Percentiles rank a stretch among this genome's conserved stretches.
Evolutionary conservation across 345 rosid species (phyloP).

Genomic region (Kernera saxatilis): DNA sequence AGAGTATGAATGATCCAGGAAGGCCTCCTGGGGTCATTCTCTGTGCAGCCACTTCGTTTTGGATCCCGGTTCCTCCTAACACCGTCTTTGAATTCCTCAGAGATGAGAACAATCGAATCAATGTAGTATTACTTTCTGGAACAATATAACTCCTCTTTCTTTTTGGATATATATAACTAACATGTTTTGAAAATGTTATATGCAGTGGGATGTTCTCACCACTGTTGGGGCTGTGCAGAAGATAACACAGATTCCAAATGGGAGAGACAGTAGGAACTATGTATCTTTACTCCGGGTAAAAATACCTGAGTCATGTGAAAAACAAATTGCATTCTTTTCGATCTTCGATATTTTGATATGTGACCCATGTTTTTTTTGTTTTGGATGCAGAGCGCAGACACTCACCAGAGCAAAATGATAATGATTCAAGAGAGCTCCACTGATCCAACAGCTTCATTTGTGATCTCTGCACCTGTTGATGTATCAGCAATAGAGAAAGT

Average conservation of each 20-base stretch:
- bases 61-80: slow-evolving; percentile 75
- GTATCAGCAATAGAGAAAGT: slow-evolving; percentile 40
- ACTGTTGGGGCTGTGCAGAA: slow-evolving; percentile 59
- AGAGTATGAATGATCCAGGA: slow-evolving; percentile 76
- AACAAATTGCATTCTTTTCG: not conserved
- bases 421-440: slow-evolving; percentile 59
- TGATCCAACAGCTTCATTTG: slow-evolving; percentile 46
- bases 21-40: slow-evolving; percentile 77
- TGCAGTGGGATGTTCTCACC: slow-evolving; percentile 93
- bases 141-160: not conserved
- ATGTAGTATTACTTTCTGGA: slow-evolving; percentile 40
- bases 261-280: slow-evolving; percentile 73
- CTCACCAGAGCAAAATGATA: slow-evolving; percentile 50
- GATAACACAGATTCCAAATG: slow-evolving; percentile 82
- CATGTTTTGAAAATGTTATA: not conserved
- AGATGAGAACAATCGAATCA: slow-evolving; percentile 59
- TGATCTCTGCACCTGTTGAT: slow-evolving; percentile 64
- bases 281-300: slow-evolving; percentile 72
- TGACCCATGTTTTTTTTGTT: not conserved
- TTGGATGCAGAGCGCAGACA: slow-evolving; percentile 34
- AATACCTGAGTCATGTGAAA: slow-evolving; percentile 38
- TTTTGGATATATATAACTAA: not conserved
- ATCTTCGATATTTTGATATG: not conserved
- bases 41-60: slow-evolving; percentile 87
- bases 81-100: slow-evolving; percentile 75